Evolutionary conservation across 768 basidiomycete genomes (phyloP).

Genomic region (Tulasnella sp.): DNA sequence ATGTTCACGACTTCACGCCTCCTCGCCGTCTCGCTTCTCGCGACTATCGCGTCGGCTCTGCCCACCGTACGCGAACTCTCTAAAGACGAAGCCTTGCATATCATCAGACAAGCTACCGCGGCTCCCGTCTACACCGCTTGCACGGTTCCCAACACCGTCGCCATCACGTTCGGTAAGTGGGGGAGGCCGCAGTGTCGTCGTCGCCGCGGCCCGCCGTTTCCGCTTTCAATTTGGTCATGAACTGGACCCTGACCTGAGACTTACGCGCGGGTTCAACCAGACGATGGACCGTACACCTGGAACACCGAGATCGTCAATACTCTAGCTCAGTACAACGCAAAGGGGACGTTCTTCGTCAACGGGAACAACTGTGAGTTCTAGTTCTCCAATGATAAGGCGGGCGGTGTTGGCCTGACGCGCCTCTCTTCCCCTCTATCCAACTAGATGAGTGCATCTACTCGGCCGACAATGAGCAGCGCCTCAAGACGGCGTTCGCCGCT

Average conservation of each 20-base stretch:
- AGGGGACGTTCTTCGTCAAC: slow-evolving; percentile 16
- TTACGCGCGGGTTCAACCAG: not conserved
- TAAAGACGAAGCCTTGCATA: not conserved
- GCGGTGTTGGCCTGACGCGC: too few species aligned
- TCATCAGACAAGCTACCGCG: not conserved
- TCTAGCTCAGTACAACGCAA: not conserved
- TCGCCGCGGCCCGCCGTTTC: not conserved
- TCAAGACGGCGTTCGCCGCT: not conserved
- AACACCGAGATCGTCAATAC: slow-evolving; percentile 7
- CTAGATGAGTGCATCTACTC: not conserved
- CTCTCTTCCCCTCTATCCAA: too few species aligned
- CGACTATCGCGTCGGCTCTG: not conserved
- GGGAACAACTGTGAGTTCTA: not conserved
- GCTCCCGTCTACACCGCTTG: not conserved
- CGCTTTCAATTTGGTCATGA: not conserved
- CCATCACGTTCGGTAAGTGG: not conserved
- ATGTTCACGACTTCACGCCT: not conserved
- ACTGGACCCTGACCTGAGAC: slow-evolving; percentile 12
- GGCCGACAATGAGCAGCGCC: not conserved
- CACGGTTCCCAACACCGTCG: not conserved
- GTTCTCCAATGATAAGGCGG: too few species aligned
- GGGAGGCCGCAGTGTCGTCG: not conserved
- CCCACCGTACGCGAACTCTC: not conserved
- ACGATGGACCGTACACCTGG: slow-evolving; percentile 28
- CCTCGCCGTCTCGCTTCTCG: not conserved